Evolutionary conservation across 441 rosid species (phyloP).

Genomic region (Populus tomentosa): DNA sequence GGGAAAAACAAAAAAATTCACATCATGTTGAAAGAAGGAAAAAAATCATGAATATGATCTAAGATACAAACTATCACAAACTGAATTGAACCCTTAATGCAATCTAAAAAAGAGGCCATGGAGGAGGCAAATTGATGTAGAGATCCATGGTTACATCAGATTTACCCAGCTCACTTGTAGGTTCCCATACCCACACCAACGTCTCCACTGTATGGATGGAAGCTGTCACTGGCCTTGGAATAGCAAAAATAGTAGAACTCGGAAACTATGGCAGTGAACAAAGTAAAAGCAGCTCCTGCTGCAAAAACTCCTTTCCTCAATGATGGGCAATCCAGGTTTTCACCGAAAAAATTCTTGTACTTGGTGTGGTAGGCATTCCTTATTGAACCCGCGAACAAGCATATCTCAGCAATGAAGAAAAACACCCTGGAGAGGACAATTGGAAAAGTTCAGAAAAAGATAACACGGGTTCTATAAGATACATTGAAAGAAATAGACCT

Average conservation of each 20-base stretch:
- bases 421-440: constrained; percentile 53
- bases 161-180: constrained; percentile 37
- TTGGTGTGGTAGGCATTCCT: constrained; percentile 84
- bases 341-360: constrained; percentile 45
- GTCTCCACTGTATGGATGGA: constrained; percentile 42
- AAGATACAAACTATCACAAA: constrained; percentile 10
- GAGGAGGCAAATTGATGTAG: constrained; percentile 15
- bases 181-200: constrained; percentile 70
- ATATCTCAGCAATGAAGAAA: constrained; percentile 74
- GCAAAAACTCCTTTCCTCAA: constrained; percentile 81
- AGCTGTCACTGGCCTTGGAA: constrained; percentile 49
- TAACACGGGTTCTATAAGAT: not conserved
- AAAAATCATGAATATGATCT: constrained; percentile 3
- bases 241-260: constrained; percentile 62
- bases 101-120: constrained; percentile 3
- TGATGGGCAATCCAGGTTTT: constrained; percentile 41
- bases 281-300: constrained; percentile 74
- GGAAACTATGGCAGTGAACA: constrained; percentile 66
- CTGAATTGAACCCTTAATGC: constrained; percentile 12
- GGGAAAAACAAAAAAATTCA: constrained; percentile 12
- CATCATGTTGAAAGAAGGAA: not conserved
- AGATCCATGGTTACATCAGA: not conserved
- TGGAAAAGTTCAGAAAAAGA: not conserved
- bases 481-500: not conserved
- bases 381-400: constrained; percentile 84